Evolutionary conservation across 495 filamentous ascomycete species (phyloP).

Genomic region (Clohesyomyces aquaticus): DNA sequence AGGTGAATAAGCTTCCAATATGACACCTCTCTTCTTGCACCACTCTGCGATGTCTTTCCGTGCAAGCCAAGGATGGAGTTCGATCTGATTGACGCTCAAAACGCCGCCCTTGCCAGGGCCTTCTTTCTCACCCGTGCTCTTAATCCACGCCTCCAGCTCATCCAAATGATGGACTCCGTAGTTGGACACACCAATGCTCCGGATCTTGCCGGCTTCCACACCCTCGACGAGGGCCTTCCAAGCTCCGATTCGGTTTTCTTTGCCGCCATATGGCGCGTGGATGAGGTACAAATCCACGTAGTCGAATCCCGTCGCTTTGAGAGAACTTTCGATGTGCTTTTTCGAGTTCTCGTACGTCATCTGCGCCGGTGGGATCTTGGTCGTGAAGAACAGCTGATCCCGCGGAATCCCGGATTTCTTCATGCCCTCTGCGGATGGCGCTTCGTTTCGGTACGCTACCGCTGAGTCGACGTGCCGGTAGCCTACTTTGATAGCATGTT

Average conservation of each 20-base stretch:
- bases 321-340: conserved; percentile 54
- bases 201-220: conserved; percentile 65
- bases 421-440: conserved; percentile 65
- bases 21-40: conserved; percentile 67
- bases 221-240: conserved; percentile 70
- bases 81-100: conserved; percentile 82
- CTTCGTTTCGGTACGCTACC: conserved; percentile 71
- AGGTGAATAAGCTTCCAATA: conserved; percentile 81
- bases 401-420: conserved; percentile 61
- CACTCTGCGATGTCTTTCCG: conserved; percentile 77
- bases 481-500: conserved; percentile 67
- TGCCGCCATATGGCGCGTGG: conserved; percentile 63
- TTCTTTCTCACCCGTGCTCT: conserved; percentile 62
- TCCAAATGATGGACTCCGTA: conserved; percentile 71
- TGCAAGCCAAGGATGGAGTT: conserved; percentile 88
- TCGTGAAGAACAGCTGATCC: conserved; percentile 70
- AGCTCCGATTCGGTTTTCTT: conserved; percentile 58
- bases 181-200: conserved; percentile 68
- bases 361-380: conserved; percentile 60
- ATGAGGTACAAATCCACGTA: conserved; percentile 70
- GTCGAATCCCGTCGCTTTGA: conserved; percentile 57
- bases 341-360: conserved; percentile 58
- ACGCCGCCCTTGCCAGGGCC: conserved; percentile 71
- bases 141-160: conserved; percentile 76
- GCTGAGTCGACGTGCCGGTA: conserved; percentile 83